Evolutionary conservation across 2,329 filamentous ascomycete genomes (phyloP).

Genomic region (Penicillium sp.): DNA sequence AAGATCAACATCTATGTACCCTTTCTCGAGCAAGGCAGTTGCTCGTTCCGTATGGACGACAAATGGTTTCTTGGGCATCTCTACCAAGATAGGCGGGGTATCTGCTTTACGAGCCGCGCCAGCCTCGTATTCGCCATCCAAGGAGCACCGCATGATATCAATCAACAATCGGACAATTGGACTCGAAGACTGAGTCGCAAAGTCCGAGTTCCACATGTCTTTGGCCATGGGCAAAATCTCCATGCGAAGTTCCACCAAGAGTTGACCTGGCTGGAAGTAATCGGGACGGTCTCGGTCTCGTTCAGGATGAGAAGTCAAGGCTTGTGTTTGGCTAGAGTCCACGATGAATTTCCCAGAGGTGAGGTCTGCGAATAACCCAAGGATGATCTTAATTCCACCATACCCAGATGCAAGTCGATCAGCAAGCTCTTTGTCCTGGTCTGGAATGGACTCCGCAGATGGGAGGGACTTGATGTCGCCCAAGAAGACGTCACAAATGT

Average conservation of each 20-base stretch:
- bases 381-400: slow-evolving; percentile 73
- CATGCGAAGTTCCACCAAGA: slow-evolving; percentile 82
- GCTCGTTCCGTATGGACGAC: slow-evolving; percentile 52
- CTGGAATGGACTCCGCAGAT: slow-evolving; percentile 43
- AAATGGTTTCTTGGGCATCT: slow-evolving; percentile 53
- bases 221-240: slow-evolving; percentile 73
- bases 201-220: slow-evolving; percentile 79
- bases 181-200: slow-evolving; percentile 77
- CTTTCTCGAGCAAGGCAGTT: slow-evolving; percentile 45
- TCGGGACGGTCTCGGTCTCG: slow-evolving; percentile 58
- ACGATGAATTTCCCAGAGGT: slow-evolving; percentile 74
- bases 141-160: slow-evolving; percentile 76
- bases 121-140: slow-evolving; percentile 73
- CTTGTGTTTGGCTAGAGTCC: slow-evolving; percentile 68
- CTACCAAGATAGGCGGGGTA: slow-evolving; percentile 51
- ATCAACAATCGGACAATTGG: slow-evolving; percentile 76
- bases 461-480: slow-evolving; percentile 55
- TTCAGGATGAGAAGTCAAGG: slow-evolving; percentile 54
- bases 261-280: slow-evolving; percentile 68
- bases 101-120: slow-evolving; percentile 64
- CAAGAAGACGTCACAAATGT: slow-evolving; percentile 69
- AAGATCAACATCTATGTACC: slow-evolving; percentile 58
- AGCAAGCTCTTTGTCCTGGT: slow-evolving; percentile 41
- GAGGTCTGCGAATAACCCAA: slow-evolving; percentile 76
- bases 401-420: slow-evolving; percentile 53